Base-by-base conservation (phyloP, 2,329 filamentous ascomycete species). In the Exserohilum turcica region DNA sequence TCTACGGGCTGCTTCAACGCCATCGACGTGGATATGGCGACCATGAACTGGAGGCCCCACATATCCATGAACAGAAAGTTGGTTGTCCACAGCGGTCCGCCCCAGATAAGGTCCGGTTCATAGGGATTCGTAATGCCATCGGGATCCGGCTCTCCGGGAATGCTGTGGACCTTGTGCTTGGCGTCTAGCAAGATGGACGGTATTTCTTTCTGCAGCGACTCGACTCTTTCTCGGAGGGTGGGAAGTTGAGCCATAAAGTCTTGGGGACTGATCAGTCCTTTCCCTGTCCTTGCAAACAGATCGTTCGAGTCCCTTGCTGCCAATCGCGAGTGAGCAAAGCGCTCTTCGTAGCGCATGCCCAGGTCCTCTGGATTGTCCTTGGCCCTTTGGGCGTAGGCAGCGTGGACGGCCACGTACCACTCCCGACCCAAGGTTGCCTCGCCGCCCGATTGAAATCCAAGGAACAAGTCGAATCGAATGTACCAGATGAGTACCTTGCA, bases 401-500 rank as follows among this genome's bases (percentile, higher is more conserved):
- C 79, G 37, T 87, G 80, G 49, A 85, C 83, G 6, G 80, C 78
- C 2, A 82, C 79, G 66, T 93, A 92, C 92, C 92, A 97, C 54
- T 91, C 86, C 40, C 86, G 83, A 6, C 87, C 82, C 12, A 97
- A 79, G 2, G 87, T 83, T 0, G 90, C 86, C 61, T 87, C 86
- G 61, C 89, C 89, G 1, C 90, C 89, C 19, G 90, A 90, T 80
- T 96, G 86, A 57, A 97, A 83, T 1, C 90, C 89, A 5, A 91
- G 86, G 52, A 92, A 90, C 8, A 92, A 82, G 72, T 97, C 94
- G 68, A 96, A 96, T 31, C 92, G 87, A 27, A 86, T 82, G 72
- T 96, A 97, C 94, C 94, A 97, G n/a, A 83, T 81, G 43, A 96
- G 82, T 38, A 94, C 85, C 65, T 89, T 86, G 27, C 89, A 84